phyloP scores from a whole-genome alignment of 768 basidiomycete genomes.

The Rhizopogon salebrosus region DNA sequence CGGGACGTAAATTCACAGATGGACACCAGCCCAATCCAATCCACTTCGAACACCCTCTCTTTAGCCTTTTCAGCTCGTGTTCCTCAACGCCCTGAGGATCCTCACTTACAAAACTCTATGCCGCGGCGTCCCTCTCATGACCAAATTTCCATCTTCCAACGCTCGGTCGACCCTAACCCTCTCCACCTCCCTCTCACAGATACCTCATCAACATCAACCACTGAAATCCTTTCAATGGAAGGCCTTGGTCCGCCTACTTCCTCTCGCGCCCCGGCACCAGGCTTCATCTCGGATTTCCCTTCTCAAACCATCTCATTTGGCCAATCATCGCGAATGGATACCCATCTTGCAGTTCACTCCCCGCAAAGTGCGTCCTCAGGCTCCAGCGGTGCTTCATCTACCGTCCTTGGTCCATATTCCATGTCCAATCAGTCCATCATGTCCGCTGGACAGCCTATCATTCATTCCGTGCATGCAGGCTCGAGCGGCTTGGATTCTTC shows the following conservation, averaged over 20 bases:
- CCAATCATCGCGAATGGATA: slow-evolving; percentile 33
- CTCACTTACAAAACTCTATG: slow-evolving; percentile 10
- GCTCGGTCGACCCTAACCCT: slow-evolving; percentile 24
- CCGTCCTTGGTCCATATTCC: slow-evolving; percentile 29
- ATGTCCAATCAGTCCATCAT: slow-evolving; percentile 7
- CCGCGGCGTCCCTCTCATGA: slow-evolving; percentile 26
- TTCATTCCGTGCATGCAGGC: slow-evolving; percentile 7
- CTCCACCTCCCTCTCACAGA: slow-evolving; percentile 39
- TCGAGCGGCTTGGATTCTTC: slow-evolving; percentile 12
- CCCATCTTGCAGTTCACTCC: slow-evolving; percentile 21
- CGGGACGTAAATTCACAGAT: slow-evolving; percentile 14
- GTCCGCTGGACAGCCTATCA: neutral
- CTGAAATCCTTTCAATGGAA: slow-evolving; percentile 35
- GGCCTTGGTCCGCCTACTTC: slow-evolving; percentile 7
- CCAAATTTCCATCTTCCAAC: slow-evolving; percentile 29
- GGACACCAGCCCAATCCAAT: slow-evolving; percentile 13
- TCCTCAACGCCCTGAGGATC: slow-evolving; percentile 9
- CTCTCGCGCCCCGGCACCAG: slow-evolving; percentile 24
- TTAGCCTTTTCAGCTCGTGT: slow-evolving; percentile 9
- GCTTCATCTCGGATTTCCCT: slow-evolving; percentile 39
- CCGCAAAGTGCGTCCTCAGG: slow-evolving; percentile 18
- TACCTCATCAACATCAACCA: slow-evolving; percentile 21
- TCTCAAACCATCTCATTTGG: slow-evolving; percentile 27
- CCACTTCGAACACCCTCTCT: slow-evolving; percentile 8
- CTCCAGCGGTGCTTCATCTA: slow-evolving; percentile 30